Evolutionary conservation across 495 filamentous ascomycete species (phyloP), one percentile per base, ranked within the genome.

Genomic region (Podospora pseudocomata): DNA sequence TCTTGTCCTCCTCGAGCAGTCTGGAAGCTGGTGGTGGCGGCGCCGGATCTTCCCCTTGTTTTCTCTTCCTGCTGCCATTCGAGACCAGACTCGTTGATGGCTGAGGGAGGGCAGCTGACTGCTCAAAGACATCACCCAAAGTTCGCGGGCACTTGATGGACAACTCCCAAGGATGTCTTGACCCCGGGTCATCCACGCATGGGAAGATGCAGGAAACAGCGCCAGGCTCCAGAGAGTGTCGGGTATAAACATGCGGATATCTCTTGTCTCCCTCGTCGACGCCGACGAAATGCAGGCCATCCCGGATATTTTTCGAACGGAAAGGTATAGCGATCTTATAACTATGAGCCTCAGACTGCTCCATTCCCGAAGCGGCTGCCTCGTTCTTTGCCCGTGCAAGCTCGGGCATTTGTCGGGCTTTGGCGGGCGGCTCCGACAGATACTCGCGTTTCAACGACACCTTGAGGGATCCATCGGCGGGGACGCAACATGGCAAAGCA

Each of bases 221-320:
- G n/a, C 93, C 92, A 5, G 92, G 87, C 62, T 88, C 88, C 18
- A 88, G 76, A 2, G 87, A 89, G 70, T 93, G 94, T 27, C 89
- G 92, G 0, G 96, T 94, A 75, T 94, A 99, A 1, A 90, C 90
- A 76, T 98, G 93, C 0, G 95, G 94, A 74, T 94, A 98, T 68
- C 93, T 85, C 60, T 79, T 74, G 73, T 97, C 94, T 18, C 87
- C 88, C 60, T 88, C 87, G 60, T 90, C 88, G 34, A 92, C 83
- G 2, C 95, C 96, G 27, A 95, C 91, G 78, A 97, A 98, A 49
- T 96, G 92, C 63, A 98, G 76, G 20, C 93, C 95, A 77, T 98
- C 95, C 34, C 90, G 84, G 67, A 93, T 86, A 55, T 85, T 84
- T 65, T 88, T 87, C 6, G 92, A 84, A 16, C 81, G 78, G 73